phyloP scores from a whole-genome alignment of 495 filamentous ascomycete species.

The Talaromyces borbonicus region DNA sequence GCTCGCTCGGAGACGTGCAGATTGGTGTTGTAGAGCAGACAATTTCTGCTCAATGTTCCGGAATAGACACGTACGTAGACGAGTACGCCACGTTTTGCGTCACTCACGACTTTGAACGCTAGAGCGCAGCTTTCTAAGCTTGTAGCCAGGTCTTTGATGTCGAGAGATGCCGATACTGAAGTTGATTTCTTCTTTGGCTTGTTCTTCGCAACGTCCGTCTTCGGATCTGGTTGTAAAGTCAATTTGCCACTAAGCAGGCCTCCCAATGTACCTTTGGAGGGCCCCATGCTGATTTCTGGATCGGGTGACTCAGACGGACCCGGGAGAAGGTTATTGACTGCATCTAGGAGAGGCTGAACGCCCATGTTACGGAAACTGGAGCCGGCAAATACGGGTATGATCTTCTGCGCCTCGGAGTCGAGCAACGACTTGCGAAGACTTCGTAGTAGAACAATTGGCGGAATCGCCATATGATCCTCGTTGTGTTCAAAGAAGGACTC shows the following conservation, averaged over 20 bases:
- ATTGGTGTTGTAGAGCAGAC: slow-evolving; percentile 78
- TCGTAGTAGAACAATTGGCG: slow-evolving; percentile 52
- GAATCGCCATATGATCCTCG: slow-evolving; percentile 60
- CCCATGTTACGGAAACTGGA: slow-evolving; percentile 92
- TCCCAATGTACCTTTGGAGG: slow-evolving; percentile 37
- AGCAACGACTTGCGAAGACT: slow-evolving; percentile 66
- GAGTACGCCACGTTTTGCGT: slow-evolving; percentile 73
- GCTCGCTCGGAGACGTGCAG: slow-evolving; percentile 73
- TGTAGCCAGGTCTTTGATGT: slow-evolving; percentile 47
- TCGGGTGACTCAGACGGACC: slow-evolving; percentile 70
- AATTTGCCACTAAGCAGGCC: slow-evolving; percentile 44
- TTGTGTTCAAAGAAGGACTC: slow-evolving; percentile 71
- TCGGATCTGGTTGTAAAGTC: slow-evolving; percentile 29
- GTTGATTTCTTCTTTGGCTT: slow-evolving; percentile 33
- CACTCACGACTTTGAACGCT: slow-evolving; percentile 95
- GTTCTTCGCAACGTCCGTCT: slow-evolving; percentile 23
- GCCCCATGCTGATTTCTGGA: slow-evolving; percentile 61
- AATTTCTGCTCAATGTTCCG: slow-evolving; percentile 63
- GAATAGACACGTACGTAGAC: slow-evolving; percentile 92
- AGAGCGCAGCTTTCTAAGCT: slow-evolving; percentile 68
- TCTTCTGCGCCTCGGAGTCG: slow-evolving; percentile 30
- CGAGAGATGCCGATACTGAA: slow-evolving; percentile 16
- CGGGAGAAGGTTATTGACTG: slow-evolving; percentile 76
- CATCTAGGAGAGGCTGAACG: slow-evolving; percentile 86
- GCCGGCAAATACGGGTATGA: slow-evolving; percentile 84